These are phyloP conservation scores for Aspergillus fumigatus DNA, from an alignment of 2,329 filamentous ascomycete genomes.

Conservation along the genomic window DNA sequence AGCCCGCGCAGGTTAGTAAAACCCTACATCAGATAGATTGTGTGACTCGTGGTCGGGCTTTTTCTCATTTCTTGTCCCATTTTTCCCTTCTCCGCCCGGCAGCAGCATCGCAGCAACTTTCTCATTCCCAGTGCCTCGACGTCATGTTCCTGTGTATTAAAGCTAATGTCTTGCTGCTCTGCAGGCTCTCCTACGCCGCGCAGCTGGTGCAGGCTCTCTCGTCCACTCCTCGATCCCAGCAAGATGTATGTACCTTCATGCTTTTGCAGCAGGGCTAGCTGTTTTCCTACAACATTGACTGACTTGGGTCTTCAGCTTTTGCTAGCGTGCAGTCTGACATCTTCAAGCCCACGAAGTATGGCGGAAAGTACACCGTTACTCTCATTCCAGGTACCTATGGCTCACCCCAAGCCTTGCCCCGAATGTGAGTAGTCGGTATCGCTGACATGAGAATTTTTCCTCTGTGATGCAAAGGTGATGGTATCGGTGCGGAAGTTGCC, in stretches of 20 bases:
- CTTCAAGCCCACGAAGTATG: conserved; percentile 98
- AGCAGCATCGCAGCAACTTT: conserved; percentile 33
- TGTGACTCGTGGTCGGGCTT: neutral
- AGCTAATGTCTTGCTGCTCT: conserved; percentile 33
- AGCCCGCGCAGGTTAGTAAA: conserved; percentile 37
- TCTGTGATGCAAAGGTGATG: conserved; percentile 58
- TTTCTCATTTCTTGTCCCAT: neutral
- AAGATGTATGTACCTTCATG: conserved; percentile 47
- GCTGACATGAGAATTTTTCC: conserved; percentile 9
- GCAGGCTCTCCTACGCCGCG: conserved; percentile 55
- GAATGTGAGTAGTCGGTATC: conserved; percentile 1
- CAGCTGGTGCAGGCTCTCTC: conserved; percentile 44
- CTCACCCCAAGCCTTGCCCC: neutral
- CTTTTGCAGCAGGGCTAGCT: neutral
- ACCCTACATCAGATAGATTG: neutral
- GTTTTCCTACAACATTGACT: conserved; percentile 6
- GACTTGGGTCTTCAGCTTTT: conserved; percentile 46
- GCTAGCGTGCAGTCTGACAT: conserved; percentile 89
- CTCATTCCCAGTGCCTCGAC: conserved; percentile 10
- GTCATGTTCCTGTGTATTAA: conserved; percentile 1
- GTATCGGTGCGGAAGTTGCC: conserved; percentile 95
- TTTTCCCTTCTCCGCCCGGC: conserved; percentile 26
- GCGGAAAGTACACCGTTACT: conserved; percentile 98
- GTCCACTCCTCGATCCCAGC: conserved; percentile 49
- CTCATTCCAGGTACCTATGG: conserved; percentile 75